Evolutionary conservation across 2,329 filamentous ascomycete genomes (phyloP).

Genomic region (Colletotrichum liriopes): DNA sequence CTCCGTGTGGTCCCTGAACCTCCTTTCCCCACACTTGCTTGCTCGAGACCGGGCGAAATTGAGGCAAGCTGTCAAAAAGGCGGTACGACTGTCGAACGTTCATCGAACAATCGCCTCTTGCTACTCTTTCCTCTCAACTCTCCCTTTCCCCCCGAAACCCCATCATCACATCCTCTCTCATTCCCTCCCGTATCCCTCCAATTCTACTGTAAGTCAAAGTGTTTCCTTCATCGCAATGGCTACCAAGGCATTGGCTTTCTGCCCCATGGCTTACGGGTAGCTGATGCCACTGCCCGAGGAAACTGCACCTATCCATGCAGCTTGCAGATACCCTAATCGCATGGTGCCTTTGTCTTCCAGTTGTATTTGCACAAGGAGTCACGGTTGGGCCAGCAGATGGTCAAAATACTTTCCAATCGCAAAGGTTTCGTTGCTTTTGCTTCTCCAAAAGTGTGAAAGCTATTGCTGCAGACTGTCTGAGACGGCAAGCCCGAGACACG

Average conservation of each 20-base stretch:
- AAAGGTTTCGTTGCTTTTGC: not conserved
- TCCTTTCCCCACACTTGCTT: slow-evolving; percentile 49
- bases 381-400: not conserved
- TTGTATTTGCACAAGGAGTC: not conserved
- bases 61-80: slow-evolving; percentile 55
- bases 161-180: slow-evolving; percentile 17
- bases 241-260: not conserved
- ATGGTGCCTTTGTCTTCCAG: slow-evolving; percentile 6
- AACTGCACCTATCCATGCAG: slow-evolving; percentile 37
- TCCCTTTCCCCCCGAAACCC: slow-evolving; percentile 36
- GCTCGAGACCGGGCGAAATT: slow-evolving; percentile 44
- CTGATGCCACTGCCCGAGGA: slow-evolving; percentile 8
- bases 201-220: slow-evolving; percentile 14
- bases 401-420: not conserved
- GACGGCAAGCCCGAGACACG: slow-evolving; percentile 8
- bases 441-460: too few species aligned
- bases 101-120: slow-evolving; percentile 24
- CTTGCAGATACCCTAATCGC: slow-evolving; percentile 2
- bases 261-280: not conserved
- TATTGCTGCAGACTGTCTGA: slow-evolving; percentile 9
- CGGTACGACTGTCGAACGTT: slow-evolving; percentile 42
- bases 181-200: not conserved
- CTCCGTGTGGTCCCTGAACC: slow-evolving; percentile 41
- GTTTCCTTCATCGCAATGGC: not conserved
- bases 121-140: slow-evolving; percentile 17